These are phyloP conservation scores for Saccharomyces kudriavzevii DNA, from an alignment of 805 yeast genomes.

Conservation along the genomic window DNA sequence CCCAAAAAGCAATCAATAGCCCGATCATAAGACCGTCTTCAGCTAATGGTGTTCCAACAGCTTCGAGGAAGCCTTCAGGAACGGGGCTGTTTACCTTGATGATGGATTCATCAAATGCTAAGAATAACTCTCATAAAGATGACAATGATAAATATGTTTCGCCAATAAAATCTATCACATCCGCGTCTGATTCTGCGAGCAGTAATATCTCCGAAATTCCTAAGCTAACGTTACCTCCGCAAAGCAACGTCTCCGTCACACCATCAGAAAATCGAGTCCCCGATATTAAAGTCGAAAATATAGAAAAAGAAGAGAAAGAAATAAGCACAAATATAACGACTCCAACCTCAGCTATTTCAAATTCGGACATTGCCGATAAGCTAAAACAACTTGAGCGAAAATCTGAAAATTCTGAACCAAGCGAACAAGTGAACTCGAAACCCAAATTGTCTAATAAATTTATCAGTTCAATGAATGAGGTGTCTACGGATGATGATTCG, in stretches of 20 bases:
- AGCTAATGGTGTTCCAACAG: not conserved
- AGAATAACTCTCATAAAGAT: not conserved
- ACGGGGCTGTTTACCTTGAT: slow-evolving; percentile 20
- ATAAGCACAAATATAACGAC: not conserved
- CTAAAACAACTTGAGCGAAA: slow-evolving; percentile 27
- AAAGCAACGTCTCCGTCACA: slow-evolving; percentile 1
- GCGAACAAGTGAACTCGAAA: not conserved
- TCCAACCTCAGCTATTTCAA: slow-evolving; percentile 8
- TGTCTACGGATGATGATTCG: not conserved
- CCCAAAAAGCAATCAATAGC: slow-evolving; percentile 35
- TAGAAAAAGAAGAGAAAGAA: not conserved
- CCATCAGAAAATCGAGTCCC: not conserved
- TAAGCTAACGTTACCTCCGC: slow-evolving; percentile 1
- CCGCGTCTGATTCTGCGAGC: not conserved
- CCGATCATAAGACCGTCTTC: slow-evolving; percentile 2
- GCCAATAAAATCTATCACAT: not conserved
- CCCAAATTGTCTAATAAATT: not conserved
- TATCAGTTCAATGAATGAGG: slow-evolving; percentile 1
- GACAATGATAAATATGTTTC: not conserved
- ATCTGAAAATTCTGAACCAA: slow-evolving; percentile 5
- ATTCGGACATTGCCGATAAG: slow-evolving; percentile 25
- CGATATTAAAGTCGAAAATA: not conserved
- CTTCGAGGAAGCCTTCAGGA: slow-evolving; percentile 22
- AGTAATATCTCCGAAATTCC: slow-evolving; percentile 2
- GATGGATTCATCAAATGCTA: slow-evolving; percentile 5